Conservation (phyloP, 148 eudicot species). For the Chenopodium formosanum region DNA sequence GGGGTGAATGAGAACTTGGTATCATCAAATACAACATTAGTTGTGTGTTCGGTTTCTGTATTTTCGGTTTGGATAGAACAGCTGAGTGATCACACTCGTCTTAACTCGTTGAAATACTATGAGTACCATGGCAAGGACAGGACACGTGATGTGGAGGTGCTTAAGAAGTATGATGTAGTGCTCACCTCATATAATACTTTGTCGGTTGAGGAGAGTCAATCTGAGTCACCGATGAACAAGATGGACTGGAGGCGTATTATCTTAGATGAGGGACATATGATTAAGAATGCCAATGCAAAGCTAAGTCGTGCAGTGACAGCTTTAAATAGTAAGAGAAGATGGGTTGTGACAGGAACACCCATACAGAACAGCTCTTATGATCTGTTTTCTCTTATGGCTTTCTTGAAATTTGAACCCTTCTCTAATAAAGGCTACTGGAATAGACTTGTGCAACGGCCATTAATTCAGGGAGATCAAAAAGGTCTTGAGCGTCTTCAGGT, state of each 20-base stretch:
- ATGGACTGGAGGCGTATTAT: slow-evolving; percentile 85
- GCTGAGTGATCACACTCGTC: slow-evolving; percentile 59
- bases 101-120: slow-evolving; percentile 62
- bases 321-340: slow-evolving; percentile 64
- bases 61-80: slow-evolving; percentile 82
- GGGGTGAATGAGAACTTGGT: slow-evolving; percentile 17
- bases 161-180: slow-evolving; percentile 73
- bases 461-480: slow-evolving; percentile 55
- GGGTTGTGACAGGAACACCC: slow-evolving; percentile 96
- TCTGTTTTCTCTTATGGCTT: slow-evolving; percentile 77
- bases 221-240: slow-evolving; percentile 57
- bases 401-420: slow-evolving; percentile 86
- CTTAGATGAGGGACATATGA: slow-evolving; percentile 87
- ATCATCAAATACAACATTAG: slow-evolving; percentile 47
- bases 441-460: slow-evolving; percentile 75
- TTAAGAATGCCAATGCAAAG: slow-evolving; percentile 66
- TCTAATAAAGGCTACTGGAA: slow-evolving; percentile 74
- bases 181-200: slow-evolving; percentile 78
- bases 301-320: slow-evolving; percentile 69
- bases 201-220: slow-evolving; percentile 43
- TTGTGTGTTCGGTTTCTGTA: slow-evolving; percentile 86
- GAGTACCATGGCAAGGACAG: slow-evolving; percentile 75
- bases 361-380: slow-evolving; percentile 82
- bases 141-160: slow-evolving; percentile 55
- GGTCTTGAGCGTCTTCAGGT: slow-evolving; percentile 90